Evolutionary conservation across 352 stramenopile genomes (phyloP).

Genomic region (Phytophthora niederhauseri): DNA sequence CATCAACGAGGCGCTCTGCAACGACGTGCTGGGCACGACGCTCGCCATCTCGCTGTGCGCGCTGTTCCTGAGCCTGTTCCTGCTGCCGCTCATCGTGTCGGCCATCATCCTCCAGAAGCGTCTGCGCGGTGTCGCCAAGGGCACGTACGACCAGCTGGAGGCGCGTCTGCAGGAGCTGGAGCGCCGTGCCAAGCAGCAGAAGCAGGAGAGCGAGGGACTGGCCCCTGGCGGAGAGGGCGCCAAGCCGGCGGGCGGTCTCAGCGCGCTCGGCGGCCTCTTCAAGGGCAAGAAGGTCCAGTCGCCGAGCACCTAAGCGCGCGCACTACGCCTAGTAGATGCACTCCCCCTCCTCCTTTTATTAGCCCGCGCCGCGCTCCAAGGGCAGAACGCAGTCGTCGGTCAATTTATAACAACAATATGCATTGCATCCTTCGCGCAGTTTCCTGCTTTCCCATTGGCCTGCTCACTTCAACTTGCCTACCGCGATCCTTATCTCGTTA

Average conservation of each 20-base stretch:
- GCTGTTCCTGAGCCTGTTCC: constrained; percentile 77
- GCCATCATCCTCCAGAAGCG: constrained; percentile 81
- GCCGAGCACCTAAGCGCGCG: background rate
- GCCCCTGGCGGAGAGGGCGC: constrained; percentile 8
- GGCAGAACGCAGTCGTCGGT: background rate
- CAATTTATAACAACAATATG: background rate
- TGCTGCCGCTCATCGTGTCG: constrained; percentile 75
- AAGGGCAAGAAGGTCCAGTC: constrained; percentile 39
- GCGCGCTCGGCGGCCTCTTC: constrained; percentile 31
- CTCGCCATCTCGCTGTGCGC: constrained; percentile 80
- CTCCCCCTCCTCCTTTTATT: background rate
- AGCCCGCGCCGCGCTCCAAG: background rate
- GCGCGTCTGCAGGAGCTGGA: constrained; percentile 71
- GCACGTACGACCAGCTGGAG: constrained; percentile 82
- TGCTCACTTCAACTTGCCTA: constrained; percentile 15
- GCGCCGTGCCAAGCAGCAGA: constrained; percentile 56
- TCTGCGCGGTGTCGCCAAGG: constrained; percentile 75
- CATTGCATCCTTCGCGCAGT: background rate
- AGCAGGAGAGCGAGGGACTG: constrained; percentile 28
- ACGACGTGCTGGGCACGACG: constrained; percentile 77
- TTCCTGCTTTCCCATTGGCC: background rate
- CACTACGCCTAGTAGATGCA: background rate
- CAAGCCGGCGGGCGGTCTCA: constrained; percentile 17
- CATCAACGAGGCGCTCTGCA: constrained; percentile 74
- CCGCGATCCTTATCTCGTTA: background rate